Evolutionary conservation across 192 early-diverging fungal genomes (phyloP).

Genomic region (Dissophora ornata): DNA sequence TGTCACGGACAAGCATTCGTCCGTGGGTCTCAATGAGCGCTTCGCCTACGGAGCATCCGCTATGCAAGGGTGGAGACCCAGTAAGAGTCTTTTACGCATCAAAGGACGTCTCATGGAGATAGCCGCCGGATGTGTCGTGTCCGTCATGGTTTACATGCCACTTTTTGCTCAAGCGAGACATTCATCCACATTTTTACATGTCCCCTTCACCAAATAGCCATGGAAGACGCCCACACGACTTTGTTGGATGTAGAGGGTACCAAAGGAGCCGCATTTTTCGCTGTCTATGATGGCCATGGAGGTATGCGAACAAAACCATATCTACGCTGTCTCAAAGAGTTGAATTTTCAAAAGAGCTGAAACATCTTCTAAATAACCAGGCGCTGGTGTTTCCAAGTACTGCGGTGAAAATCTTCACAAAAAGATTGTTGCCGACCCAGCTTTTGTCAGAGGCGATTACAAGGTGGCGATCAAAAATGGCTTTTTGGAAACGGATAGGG

Average conservation of each 20-base stretch:
- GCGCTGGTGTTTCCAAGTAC: constrained; percentile 83
- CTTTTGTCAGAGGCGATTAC: constrained; percentile 78
- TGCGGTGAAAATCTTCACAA: constrained; percentile 83
- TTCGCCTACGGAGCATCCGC: constrained; percentile 85
- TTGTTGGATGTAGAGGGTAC: constrained; percentile 76
- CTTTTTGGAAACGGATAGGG: constrained; percentile 83
- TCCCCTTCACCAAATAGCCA: too few species aligned
- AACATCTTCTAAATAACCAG: constrained; percentile 42
- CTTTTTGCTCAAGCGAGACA: too few species aligned
- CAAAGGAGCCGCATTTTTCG: constrained; percentile 85
- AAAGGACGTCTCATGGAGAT: too few species aligned
- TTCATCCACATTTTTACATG: too few species aligned
- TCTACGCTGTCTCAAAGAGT: too few species aligned
- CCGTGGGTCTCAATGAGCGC: constrained; percentile 75
- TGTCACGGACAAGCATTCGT: constrained; percentile 88
- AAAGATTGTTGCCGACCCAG: constrained; percentile 69
- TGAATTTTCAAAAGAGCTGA: too few species aligned
- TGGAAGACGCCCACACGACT: constrained; percentile 98
- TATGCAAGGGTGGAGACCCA: constrained; percentile 99
- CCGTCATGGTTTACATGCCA: too few species aligned
- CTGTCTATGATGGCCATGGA: constrained; percentile 97
- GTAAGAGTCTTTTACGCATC: constrained; percentile 65
- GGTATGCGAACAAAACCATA: too few species aligned
- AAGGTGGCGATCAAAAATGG: constrained; percentile 83
- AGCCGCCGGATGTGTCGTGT: too few species aligned